Percentiles rank a stretch among this genome's conserved stretches.
Conservation (phyloP, 768 basidiomycete genomes). For the Lyophyllum shimeji region DNA sequence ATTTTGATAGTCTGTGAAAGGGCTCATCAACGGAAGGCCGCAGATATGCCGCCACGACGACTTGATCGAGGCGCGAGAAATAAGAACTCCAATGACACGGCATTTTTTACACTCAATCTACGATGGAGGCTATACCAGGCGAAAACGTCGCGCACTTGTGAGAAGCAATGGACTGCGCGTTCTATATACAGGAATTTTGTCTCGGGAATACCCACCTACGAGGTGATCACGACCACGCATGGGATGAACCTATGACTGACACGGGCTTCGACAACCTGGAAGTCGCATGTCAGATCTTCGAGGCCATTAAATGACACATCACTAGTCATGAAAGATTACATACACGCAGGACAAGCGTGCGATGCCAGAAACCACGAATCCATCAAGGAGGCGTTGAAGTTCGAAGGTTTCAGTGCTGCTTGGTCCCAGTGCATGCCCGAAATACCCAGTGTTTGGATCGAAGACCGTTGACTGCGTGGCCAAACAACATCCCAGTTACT, state of each 20-base stretch:
- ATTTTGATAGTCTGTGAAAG: background rate
- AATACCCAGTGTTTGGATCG: background rate
- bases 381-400: background rate
- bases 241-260: background rate
- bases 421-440: background rate
- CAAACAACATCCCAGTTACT: background rate
- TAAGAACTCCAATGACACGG: background rate
- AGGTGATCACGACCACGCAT: too few species aligned
- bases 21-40: background rate
- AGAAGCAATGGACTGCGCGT: background rate
- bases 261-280: background rate
- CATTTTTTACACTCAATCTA: background rate
- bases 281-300: background rate
- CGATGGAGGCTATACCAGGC: background rate
- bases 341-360: background rate
- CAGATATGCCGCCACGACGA: background rate
- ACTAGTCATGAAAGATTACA: too few species aligned
- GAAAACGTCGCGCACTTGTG: conserved; percentile 7
- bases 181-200: background rate
- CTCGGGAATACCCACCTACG: too few species aligned
- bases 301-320: too few species aligned
- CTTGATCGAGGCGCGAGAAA: background rate
- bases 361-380: background rate
- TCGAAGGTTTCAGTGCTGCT: too few species aligned
- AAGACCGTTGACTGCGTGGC: background rate